These are phyloP conservation scores for Wickerhamiella kurtzmanii DNA, from an alignment of 805 yeast species.

Conservation along the genomic window DNA sequence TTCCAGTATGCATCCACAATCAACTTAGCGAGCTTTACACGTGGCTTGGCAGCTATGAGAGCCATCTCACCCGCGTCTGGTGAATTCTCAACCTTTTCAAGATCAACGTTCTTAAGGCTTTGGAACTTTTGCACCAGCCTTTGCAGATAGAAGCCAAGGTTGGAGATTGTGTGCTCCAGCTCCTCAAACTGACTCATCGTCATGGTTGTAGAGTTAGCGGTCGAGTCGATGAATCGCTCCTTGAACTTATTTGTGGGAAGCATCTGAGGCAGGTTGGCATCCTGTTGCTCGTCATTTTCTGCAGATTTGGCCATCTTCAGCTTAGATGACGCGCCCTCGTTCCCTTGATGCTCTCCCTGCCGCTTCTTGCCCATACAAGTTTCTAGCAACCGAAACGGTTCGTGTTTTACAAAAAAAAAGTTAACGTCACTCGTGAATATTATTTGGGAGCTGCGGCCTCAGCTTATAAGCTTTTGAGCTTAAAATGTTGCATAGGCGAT, in stretches of 20 bases:
- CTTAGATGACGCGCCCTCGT: background rate
- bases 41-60: constrained; percentile 35
- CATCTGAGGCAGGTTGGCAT: background rate
- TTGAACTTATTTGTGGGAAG: background rate
- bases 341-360: background rate
- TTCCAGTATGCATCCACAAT: constrained; percentile 41
- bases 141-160: constrained; percentile 39
- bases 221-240: background rate
- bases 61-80: background rate
- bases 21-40: constrained; percentile 46
- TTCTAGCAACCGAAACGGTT: background rate
- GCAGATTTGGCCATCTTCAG: background rate
- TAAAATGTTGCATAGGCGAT: no score
- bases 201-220: background rate
- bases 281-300: background rate
- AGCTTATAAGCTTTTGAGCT: no score
- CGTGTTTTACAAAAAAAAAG: no score
- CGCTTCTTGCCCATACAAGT: background rate
- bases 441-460: no score
- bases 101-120: constrained; percentile 30
- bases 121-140: constrained; percentile 47
- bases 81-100: constrained; percentile 20
- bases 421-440: no score
- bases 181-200: constrained; percentile 18
- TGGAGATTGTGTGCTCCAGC: constrained; percentile 39